These are phyloP conservation scores for Paratrimastix pyriformis DNA, from an alignment of 78 protist genomes.

Conservation along the genomic window DNA sequence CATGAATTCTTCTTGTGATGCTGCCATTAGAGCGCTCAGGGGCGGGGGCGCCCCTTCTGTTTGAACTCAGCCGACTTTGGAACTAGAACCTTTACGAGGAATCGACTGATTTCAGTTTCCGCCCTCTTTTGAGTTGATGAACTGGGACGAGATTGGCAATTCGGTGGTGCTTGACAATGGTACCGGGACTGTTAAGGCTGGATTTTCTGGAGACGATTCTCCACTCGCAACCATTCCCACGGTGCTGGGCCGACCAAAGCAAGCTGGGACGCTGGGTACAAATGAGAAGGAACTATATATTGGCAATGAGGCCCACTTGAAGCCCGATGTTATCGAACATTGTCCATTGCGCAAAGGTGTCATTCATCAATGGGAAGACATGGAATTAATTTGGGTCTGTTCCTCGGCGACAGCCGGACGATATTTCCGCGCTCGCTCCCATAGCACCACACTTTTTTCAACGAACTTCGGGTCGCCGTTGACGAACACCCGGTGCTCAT, in stretches of 20 bases:
- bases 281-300: slow-evolving; percentile 2
- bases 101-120: too few relatives aligned
- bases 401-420: background rate
- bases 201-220: slow-evolving; percentile 32
- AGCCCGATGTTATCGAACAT: background rate
- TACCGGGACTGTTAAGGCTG: slow-evolving; percentile 45
- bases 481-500: slow-evolving; percentile 29
- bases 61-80: too few relatives aligned
- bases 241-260: slow-evolving; percentile 16
- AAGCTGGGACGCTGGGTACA: background rate
- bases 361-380: slow-evolving; percentile 44
- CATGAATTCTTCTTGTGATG: too few relatives aligned
- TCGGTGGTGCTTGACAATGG: slow-evolving; percentile 48
- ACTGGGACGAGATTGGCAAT: too few relatives aligned
- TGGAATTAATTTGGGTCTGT: slow-evolving; percentile 50
- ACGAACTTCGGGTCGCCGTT: slow-evolving; percentile 1
- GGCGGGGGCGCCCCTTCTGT: too few relatives aligned
- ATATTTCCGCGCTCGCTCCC: background rate
- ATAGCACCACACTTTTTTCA: slow-evolving; percentile 7
- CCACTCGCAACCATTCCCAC: slow-evolving; percentile 25
- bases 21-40: too few relatives aligned
- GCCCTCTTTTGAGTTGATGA: too few relatives aligned
- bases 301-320: slow-evolving; percentile 27
- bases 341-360: slow-evolving; percentile 21
- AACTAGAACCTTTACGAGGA: too few relatives aligned